These are phyloP conservation scores for Conringia planisiliqua DNA, from an alignment of 345 rosid genomes.

Conservation along the genomic window DNA sequence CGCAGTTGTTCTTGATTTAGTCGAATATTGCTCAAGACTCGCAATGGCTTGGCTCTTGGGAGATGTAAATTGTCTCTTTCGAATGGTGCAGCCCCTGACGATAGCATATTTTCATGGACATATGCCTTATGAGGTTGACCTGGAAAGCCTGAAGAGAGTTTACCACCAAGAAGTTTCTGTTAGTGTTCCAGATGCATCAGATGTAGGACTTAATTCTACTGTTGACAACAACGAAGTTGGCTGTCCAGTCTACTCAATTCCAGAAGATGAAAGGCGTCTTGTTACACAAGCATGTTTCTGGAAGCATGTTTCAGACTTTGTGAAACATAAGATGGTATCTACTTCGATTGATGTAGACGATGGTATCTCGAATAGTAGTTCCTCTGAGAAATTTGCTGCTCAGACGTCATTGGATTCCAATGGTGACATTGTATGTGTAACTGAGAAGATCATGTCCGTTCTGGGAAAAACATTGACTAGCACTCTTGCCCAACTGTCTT, in stretches of 20 bases:
- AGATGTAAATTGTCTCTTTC: slow-evolving; percentile 52
- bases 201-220: slow-evolving; percentile 22
- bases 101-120: slow-evolving; percentile 50
- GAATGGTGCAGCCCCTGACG: slow-evolving; percentile 63
- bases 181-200: slow-evolving; percentile 28
- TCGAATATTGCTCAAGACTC: slow-evolving; percentile 55
- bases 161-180: slow-evolving; percentile 34
- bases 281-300: slow-evolving; percentile 65
- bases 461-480: slow-evolving; percentile 46
- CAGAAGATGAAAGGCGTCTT: slow-evolving; percentile 76
- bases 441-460: slow-evolving; percentile 41
- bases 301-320: slow-evolving; percentile 65
- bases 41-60: slow-evolving; percentile 68
- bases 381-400: slow-evolving; percentile 33
- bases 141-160: slow-evolving; percentile 46
- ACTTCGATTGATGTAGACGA: slow-evolving; percentile 40
- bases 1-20: slow-evolving; percentile 56
- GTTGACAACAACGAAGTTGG: slow-evolving; percentile 34
- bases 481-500: slow-evolving; percentile 56
- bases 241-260: slow-evolving; percentile 41
- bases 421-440: slow-evolving; percentile 27
- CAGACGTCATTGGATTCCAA: slow-evolving; percentile 36
- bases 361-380: slow-evolving; percentile 31
- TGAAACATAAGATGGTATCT: slow-evolving; percentile 52
- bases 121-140: slow-evolving; percentile 62